Evolutionary conservation across 2,329 filamentous ascomycete species (phyloP), one percentile per base, ranked within the genome.

Genomic region (Aspergillus caelatus): DNA sequence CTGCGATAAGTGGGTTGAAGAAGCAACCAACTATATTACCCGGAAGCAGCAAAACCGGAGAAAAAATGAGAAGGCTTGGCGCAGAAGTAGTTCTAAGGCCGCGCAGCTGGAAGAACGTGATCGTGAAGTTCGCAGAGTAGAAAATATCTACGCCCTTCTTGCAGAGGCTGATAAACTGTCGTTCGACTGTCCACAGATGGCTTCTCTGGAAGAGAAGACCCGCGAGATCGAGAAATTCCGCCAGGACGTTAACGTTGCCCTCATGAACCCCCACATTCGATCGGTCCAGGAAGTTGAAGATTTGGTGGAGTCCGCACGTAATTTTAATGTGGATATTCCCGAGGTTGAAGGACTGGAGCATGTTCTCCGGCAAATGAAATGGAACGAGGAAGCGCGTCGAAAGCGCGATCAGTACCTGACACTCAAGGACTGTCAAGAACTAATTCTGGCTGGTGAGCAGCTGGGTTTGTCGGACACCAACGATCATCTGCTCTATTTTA

Each of bases 1-100:
- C 73, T 98, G 95, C 82, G 96, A 97, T 78, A 93, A 96, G 75
- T 97, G 96, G 91, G 93, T 97, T 67, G 95, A 98, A 73, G 94
- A 98, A 80, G 95, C 95, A 68, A 95, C 92, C 73, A 94, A 91
- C 75, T 99, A 96, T 82, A 97, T 94, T 73, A 94, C 95, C 63
- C 91, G 95, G 71, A 99, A 99, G 82, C 94, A 97, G 81, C 94
- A 97, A 79, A 96, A 96, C 74, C 91, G 95, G 67, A 92, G 94
- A 65, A 98, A 98, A 80, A 96, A 91, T 77, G 94, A 97, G 73
- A 95, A 93, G 74, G 87, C 87, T 52, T 95, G 91, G 88, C 91
- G 93, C 68, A 90, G 88, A 72, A 86, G 89, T 61, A 87, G 86
- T 70, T 79, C 80, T 58, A 94, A 91, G 77, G 90, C 89, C 58